A percentile compares a stretch with the other conserved stretches of the same genome.
Evolutionary conservation across 1,284 basidiomycete genomes (phyloP).

Genomic region (Hemileia vastatrix): DNA sequence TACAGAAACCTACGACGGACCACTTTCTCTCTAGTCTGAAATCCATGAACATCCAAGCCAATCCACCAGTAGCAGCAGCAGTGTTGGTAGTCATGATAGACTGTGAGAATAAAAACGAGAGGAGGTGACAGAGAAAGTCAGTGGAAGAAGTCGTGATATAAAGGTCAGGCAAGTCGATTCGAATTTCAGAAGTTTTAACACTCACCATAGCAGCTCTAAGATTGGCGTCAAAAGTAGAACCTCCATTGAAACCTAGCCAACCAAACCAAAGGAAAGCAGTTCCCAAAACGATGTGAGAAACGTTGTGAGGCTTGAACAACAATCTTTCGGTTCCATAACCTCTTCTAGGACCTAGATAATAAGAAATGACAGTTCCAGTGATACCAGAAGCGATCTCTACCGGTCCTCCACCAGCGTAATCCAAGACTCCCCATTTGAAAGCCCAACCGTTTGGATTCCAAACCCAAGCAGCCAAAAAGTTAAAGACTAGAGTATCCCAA

Average conservation of each 20-base stretch:
- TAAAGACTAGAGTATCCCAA: constrained; percentile 73
- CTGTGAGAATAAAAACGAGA: background rate
- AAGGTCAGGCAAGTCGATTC: background rate
- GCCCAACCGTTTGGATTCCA: constrained; percentile 89
- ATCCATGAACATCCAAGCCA: constrained; percentile 74
- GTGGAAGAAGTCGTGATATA: background rate
- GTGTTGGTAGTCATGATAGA: constrained; percentile 42
- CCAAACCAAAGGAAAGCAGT: constrained; percentile 86
- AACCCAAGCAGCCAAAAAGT: constrained; percentile 79
- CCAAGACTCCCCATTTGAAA: constrained; percentile 77
- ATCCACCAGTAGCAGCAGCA: constrained; percentile 62
- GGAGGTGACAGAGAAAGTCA: background rate
- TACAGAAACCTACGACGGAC: constrained; percentile 77
- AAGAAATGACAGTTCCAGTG: constrained; percentile 74
- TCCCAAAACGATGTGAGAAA: constrained; percentile 76
- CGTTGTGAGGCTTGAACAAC: constrained; percentile 87
- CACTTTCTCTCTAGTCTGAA: constrained; percentile 48
- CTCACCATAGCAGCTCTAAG: constrained; percentile 74
- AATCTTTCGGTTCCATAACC: constrained; percentile 79
- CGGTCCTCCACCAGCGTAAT: constrained; percentile 86
- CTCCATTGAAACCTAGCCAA: constrained; percentile 67
- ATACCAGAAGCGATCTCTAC: constrained; percentile 87
- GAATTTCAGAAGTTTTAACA: constrained; percentile 61
- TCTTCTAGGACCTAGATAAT: constrained; percentile 77
- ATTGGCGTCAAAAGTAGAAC: constrained; percentile 79